A percentile compares a stretch with the other conserved stretches of the same genome.
phyloP scores from a whole-genome alignment of 2,329 filamentous ascomycete species.

The Chalaropsis ovoidea region DNA sequence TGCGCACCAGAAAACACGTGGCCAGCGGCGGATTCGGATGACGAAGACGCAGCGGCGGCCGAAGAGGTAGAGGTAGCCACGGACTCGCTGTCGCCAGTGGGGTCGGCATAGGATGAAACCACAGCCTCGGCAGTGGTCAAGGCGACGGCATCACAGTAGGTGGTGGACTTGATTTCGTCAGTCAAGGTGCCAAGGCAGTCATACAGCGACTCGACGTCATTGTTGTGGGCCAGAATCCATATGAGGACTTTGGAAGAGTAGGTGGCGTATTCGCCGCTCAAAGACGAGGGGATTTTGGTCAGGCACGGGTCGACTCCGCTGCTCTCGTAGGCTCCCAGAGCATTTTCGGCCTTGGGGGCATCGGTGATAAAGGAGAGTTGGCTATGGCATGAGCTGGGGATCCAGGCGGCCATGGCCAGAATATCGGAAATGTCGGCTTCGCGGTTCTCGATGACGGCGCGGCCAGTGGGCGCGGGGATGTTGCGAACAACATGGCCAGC shows the following conservation, averaged over 20 bases:
- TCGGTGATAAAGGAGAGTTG: constrained; percentile 5
- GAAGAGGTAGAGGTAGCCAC: not conserved
- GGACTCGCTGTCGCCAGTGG: not conserved
- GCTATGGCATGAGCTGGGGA: constrained; percentile 7
- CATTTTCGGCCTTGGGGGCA: not conserved
- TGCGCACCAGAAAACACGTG: not conserved
- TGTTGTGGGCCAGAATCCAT: constrained; percentile 1
- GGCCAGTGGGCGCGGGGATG: not conserved
- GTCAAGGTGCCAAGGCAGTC: not conserved
- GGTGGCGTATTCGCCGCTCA: not conserved
- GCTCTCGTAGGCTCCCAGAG: not conserved
- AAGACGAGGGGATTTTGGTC: not conserved
- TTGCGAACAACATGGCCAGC: not conserved
- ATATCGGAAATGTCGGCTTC: not conserved
- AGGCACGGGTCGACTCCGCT: constrained; percentile 8
- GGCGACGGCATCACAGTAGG: not conserved
- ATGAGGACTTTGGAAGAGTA: not conserved
- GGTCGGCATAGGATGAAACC: not conserved
- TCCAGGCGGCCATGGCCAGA: not conserved
- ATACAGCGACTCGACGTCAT: constrained; percentile 1
- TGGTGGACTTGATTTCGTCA: not conserved
- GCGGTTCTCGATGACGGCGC: not conserved
- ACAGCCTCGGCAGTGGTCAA: not conserved
- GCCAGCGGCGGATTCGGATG: not conserved
- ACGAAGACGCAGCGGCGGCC: not conserved